A percentile compares a stretch with the other conserved stretches of the same genome.
phyloP scores from a whole-genome alignment of 2,329 filamentous ascomycete species.

The Graphilbum ipis-grandicollis region DNA sequence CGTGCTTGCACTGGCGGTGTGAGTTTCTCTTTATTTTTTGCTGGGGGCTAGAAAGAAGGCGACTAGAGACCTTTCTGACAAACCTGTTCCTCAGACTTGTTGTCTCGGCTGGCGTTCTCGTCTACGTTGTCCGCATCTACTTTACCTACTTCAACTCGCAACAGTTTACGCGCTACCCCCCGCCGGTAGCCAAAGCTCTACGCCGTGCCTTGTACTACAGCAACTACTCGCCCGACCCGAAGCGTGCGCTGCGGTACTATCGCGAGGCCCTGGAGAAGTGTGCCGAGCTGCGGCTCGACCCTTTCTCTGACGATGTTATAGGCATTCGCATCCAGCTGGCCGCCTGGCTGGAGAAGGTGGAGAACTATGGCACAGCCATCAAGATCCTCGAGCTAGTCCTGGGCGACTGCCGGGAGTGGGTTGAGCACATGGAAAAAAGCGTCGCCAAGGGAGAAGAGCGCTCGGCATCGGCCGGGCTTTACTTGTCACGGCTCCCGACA shows the following conservation, averaged over 20 bases:
- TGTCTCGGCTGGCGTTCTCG: slow-evolving; percentile 14
- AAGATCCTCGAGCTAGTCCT: slow-evolving; percentile 65
- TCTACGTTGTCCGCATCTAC: slow-evolving; percentile 26
- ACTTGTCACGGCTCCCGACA: slow-evolving; percentile 1
- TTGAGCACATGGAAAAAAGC: slow-evolving; percentile 35
- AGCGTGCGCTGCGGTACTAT: slow-evolving; percentile 69
- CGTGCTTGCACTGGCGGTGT: slow-evolving; percentile 23
- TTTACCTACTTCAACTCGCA: slow-evolving; percentile 36
- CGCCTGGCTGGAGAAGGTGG: slow-evolving; percentile 60
- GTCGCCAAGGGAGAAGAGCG: slow-evolving; percentile 13
- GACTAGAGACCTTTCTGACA: no score
- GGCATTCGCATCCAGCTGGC: slow-evolving; percentile 76
- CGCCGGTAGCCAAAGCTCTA: slow-evolving; percentile 58
- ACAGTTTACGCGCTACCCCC: slow-evolving; percentile 43
- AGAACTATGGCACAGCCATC: slow-evolving; percentile 51
- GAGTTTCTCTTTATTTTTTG: slow-evolving; percentile 9
- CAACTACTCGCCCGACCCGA: slow-evolving; percentile 56
- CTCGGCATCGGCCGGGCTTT: slow-evolving; percentile 1
- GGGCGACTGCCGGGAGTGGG: slow-evolving; percentile 47
- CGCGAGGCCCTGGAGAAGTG: slow-evolving; percentile 61
- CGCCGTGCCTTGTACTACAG: slow-evolving; percentile 77
- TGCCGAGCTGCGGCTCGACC: slow-evolving; percentile 59
- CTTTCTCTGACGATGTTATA: slow-evolving; percentile 78
- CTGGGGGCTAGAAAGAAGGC: no score
- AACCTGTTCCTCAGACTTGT: no score